phyloP scores from a whole-genome alignment of 495 filamentous ascomycete species.

The Penicillium canescens region DNA sequence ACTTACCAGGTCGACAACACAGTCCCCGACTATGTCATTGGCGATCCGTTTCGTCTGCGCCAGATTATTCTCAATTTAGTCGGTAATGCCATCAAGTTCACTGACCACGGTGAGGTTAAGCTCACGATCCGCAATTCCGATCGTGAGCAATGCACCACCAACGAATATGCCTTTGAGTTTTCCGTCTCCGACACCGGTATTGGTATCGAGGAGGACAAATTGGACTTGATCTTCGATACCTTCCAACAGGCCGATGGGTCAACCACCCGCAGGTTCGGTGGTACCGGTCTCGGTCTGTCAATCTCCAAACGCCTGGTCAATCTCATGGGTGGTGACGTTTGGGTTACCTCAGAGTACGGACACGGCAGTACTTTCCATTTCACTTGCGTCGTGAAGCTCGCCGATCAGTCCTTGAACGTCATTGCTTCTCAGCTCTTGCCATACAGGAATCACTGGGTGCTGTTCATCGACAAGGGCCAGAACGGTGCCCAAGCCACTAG shows the following conservation, averaged over 20 bases:
- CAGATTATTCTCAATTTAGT: slow-evolving; percentile 79
- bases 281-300: slow-evolving; percentile 91
- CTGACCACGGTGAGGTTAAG: slow-evolving; percentile 95
- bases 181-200: slow-evolving; percentile 97
- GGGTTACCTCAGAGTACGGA: slow-evolving; percentile 93
- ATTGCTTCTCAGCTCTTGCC: slow-evolving; percentile 83
- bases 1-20: slow-evolving; percentile 93
- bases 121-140: slow-evolving; percentile 79
- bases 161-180: slow-evolving; percentile 94
- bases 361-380: slow-evolving; percentile 96
- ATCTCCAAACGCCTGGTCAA: slow-evolving; percentile 96
- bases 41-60: slow-evolving; percentile 93
- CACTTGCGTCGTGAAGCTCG: slow-evolving; percentile 89
- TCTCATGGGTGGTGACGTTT: slow-evolving; percentile 96
- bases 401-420: slow-evolving; percentile 74
- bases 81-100: slow-evolving; percentile 81
- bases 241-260: slow-evolving; percentile 99
- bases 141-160: slow-evolving; percentile 63
- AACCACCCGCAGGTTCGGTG: slow-evolving; percentile 94
- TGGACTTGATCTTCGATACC: slow-evolving; percentile 97
- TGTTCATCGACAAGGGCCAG: slow-evolving; percentile 93
- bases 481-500: slow-evolving; percentile 71
- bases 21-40: slow-evolving; percentile 94
- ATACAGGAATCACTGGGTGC: slow-evolving; percentile 83
- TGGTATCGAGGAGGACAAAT: slow-evolving; percentile 93